Evolutionary conservation across 2,329 filamentous ascomycete species (phyloP), one percentile per base, ranked within the genome.

Genomic region (Hirsutella rhossiliensis): DNA sequence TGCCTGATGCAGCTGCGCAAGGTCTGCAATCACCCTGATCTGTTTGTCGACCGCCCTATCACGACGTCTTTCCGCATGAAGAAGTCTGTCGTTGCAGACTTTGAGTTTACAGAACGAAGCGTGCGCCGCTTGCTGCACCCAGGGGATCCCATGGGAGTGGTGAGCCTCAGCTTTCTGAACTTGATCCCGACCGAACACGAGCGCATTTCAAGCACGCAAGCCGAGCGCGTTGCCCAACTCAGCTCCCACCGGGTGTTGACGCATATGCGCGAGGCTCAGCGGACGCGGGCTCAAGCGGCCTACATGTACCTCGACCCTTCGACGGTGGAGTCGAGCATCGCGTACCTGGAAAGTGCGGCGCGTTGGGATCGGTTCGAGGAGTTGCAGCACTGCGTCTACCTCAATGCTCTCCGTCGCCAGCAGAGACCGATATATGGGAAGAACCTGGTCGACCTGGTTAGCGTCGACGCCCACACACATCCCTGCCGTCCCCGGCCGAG

Each of bases 1-100:
- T 97, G 94, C 62, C 68, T 98, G 42, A 95, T 98, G 88, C 92
- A 95, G 59, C 72, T 98, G 43, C 81, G 92, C 41, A 96, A 97
- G 61, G 94, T 98, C 42, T 98, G 92, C 72, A 98, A 98, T 54
- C 92, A 98, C 58, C 94, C 92, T 0, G 92, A 98, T 63, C 73
- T 98, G 9, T 98, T 98, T 56, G 85, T 97, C 53, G 94, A 94
- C 47, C 80, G 92, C 15, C 89, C 88, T 1, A 97, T 98, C 55
- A 92, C 94, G 65, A 98, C 90, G 0, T 97, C 92, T 1, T 94
- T 96, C 61, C 87, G 88, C 4, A 94, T 97, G 84, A 73, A 78
- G 23, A 83, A 74, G 50, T 94, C 89, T 3, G 80, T 87, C 3
- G 70, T 81, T 9, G 78, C 83, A 2, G 78, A 84, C 31, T 97